Conservation (phyloP, 352 stramenopile species). For the Aphanomyces astaci region DNA sequence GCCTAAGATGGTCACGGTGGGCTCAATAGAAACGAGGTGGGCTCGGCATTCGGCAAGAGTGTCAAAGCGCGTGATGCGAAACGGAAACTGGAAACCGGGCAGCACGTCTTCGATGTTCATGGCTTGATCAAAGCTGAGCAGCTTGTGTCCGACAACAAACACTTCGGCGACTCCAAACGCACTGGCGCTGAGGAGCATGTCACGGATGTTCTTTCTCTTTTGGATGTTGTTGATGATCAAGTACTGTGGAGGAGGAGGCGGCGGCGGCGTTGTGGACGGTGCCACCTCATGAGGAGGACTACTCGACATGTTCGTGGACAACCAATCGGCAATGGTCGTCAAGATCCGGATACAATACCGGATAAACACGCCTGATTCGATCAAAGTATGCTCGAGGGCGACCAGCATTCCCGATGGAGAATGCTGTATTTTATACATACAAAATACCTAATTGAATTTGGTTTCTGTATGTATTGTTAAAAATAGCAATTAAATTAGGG, state of each 20-base stretch:
- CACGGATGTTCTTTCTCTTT: constrained; percentile 85
- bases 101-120: constrained; percentile 55
- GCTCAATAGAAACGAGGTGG: constrained; percentile 40
- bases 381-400: neutral
- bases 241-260: constrained; percentile 33
- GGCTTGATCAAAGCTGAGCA: constrained; percentile 42
- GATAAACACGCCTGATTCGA: neutral
- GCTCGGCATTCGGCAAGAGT: constrained; percentile 73
- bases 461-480: too few species aligned
- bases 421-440: neutral
- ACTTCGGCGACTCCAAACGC: constrained; percentile 77
- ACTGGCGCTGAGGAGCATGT: constrained; percentile 74
- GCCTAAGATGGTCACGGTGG: constrained; percentile 78
- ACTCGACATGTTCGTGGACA: neutral
- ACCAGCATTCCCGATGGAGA: neutral
- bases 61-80: constrained; percentile 54
- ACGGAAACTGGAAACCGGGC: constrained; percentile 40
- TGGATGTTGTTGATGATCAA: constrained; percentile 92
- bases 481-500: too few species aligned
- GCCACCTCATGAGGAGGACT: neutral
- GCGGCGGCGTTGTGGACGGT: neutral
- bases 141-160: constrained; percentile 84
- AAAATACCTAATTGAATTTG: too few species aligned
- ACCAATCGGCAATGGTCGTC: neutral
- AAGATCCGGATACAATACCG: neutral